phyloP scores from a whole-genome alignment of 2,329 filamentous ascomycete genomes.

The Botryotinia convoluta region DNA sequence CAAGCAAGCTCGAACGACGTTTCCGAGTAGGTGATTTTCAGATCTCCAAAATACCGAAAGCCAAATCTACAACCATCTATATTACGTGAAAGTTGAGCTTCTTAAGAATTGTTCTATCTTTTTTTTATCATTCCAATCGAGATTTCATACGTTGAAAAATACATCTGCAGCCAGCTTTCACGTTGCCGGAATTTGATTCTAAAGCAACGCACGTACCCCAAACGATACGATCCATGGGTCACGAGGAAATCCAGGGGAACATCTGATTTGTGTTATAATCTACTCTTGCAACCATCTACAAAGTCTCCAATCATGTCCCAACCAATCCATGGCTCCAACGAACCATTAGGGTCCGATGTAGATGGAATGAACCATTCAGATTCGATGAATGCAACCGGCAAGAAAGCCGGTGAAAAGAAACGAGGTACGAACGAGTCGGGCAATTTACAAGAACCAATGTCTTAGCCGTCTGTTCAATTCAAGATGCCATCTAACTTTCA shows the following conservation, averaged over 20 bases:
- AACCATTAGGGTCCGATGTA: not conserved
- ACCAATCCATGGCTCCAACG: not conserved
- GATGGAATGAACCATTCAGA: not conserved
- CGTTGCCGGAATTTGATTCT: not conserved
- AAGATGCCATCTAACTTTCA: slow-evolving; percentile 23
- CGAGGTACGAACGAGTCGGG: slow-evolving; percentile 28
- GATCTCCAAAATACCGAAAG: not conserved
- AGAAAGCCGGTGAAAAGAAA: slow-evolving; percentile 22
- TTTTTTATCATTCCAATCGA: not conserved
- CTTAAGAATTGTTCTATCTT: not conserved
- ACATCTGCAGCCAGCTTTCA: not conserved
- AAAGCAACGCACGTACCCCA: not conserved
- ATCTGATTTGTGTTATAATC: not conserved
- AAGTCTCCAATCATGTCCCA: slow-evolving; percentile 9
- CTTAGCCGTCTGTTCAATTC: not conserved
- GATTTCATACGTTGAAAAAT: not conserved
- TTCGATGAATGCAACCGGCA: not conserved
- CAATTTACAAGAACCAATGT: not conserved
- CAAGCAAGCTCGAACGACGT: not conserved
- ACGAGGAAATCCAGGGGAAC: not conserved
- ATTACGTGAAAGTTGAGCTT: not conserved
- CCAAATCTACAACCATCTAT: not conserved
- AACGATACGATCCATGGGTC: not conserved
- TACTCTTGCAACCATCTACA: not conserved
- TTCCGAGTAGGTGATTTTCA: not conserved